Percentiles rank a stretch among this genome's conserved stretches.
phyloP scores from a whole-genome alignment of 495 filamentous ascomycete species.

The Neurospora sp. region DNA sequence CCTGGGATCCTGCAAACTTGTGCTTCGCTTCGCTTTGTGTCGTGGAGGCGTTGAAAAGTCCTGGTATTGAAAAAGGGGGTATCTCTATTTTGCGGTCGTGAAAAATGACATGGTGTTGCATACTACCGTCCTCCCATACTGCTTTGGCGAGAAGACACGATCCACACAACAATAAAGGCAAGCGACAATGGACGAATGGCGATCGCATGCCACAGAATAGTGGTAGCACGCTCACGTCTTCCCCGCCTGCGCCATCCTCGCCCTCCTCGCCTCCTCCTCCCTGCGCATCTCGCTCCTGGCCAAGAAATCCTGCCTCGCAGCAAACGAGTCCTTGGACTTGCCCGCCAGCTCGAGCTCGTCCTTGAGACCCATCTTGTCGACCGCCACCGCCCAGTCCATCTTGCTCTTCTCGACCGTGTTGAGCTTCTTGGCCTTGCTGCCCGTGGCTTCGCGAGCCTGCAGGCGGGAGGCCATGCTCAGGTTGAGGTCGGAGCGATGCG shows the following conservation, averaged over 20 bases:
- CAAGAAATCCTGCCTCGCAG: conserved; percentile 82
- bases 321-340: conserved; percentile 73
- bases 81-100: not conserved
- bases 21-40: not conserved
- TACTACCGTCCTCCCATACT: not conserved
- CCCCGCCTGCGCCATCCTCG: conserved; percentile 40
- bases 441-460: conserved; percentile 27
- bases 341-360: conserved; percentile 82
- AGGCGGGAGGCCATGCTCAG: conserved; percentile 34
- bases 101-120: not conserved
- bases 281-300: conserved; percentile 64
- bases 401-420: conserved; percentile 94
- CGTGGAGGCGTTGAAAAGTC: not conserved
- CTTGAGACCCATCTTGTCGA: conserved; percentile 82
- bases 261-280: conserved; percentile 63
- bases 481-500: conserved; percentile 39
- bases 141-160: not conserved
- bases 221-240: conserved; percentile 17
- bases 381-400: conserved; percentile 90
- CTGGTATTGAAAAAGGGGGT: not conserved
- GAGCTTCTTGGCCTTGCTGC: conserved; percentile 65
- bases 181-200: not conserved
- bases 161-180: not conserved
- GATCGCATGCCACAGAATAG: too few relatives aligned
- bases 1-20: too few relatives aligned